Conservation (phyloP, 768 basidiomycete genomes). For the Sarcomyxa edulis region DNA sequence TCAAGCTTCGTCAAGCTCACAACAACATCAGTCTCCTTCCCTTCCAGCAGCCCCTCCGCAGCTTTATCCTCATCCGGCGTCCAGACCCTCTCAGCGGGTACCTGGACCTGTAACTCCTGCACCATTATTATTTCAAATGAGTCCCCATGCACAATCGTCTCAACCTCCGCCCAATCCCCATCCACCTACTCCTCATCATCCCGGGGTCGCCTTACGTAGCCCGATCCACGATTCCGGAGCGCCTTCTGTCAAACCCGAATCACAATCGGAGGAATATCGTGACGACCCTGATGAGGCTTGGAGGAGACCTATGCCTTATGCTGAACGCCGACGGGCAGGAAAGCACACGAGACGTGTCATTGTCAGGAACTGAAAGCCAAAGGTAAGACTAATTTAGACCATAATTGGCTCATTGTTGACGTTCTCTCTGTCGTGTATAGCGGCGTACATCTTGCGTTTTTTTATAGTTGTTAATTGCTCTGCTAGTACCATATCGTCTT, state of each 20-base stretch:
- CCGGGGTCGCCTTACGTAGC: slow-evolving; percentile 36
- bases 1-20: neutral
- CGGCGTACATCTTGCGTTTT: too few relatives aligned
- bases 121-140: too few relatives aligned
- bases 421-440: too few relatives aligned
- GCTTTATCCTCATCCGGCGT: slow-evolving; percentile 31
- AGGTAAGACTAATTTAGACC: too few relatives aligned
- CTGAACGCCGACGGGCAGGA: slow-evolving; percentile 70
- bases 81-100: slow-evolving; percentile 24
- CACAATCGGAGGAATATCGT: slow-evolving; percentile 41
- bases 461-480: too few relatives aligned
- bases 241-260: slow-evolving; percentile 29
- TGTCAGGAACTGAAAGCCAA: slow-evolving; percentile 43
- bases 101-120: slow-evolving; percentile 26
- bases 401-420: too few relatives aligned
- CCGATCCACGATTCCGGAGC: slow-evolving; percentile 39
- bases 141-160: slow-evolving; percentile 12
- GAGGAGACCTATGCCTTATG: slow-evolving; percentile 67
- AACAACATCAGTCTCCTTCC: slow-evolving; percentile 1
- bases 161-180: slow-evolving; percentile 28
- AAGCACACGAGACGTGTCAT: slow-evolving; percentile 77
- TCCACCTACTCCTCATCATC: slow-evolving; percentile 24
- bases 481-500: too few relatives aligned
- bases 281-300: slow-evolving; percentile 67
- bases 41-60: too few relatives aligned